Conservation (phyloP, 345 rosid genomes). For the Sapria himalayana region DNA sequence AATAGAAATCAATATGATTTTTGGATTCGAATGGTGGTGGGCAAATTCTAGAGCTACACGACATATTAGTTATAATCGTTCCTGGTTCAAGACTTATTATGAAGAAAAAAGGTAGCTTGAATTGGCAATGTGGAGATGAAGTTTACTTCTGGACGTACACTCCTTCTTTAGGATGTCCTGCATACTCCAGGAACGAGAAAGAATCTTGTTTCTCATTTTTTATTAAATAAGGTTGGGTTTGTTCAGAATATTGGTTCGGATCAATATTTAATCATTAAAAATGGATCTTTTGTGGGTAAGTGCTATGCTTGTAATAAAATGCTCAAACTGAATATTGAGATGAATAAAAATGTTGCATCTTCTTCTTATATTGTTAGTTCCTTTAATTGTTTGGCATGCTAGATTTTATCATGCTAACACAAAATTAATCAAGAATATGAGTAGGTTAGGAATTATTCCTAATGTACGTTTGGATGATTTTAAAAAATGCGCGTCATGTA, state of each 20-base stretch:
- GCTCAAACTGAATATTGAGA: not conserved
- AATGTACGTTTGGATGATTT: not conserved
- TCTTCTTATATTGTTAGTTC: not conserved
- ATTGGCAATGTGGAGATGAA: not conserved
- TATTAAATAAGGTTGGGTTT: not conserved
- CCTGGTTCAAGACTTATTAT: not conserved
- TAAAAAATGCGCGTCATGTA: not conserved
- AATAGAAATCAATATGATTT: not conserved
- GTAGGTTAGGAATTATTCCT: conserved; percentile 3
- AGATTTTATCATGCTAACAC: not conserved
- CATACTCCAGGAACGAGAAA: not conserved
- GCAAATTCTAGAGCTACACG: not conserved
- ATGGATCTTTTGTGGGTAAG: not conserved
- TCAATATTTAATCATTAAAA: not conserved
- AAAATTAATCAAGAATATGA: not conserved
- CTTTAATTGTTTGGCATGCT: conserved; percentile 5
- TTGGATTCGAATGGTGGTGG: conserved; percentile 1
- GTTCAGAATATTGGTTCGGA: not conserved
- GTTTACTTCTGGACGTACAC: conserved; percentile 1
- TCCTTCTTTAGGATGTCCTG: not conserved
- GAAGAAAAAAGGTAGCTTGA: not conserved
- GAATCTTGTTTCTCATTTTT: not conserved
- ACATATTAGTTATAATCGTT: not conserved
- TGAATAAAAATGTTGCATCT: not conserved
- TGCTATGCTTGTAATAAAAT: not conserved